Percentiles rank a stretch among this genome's conserved stretches.
phyloP scores from a whole-genome alignment of 2,329 filamentous ascomycete genomes.

The Aspergillus latus region DNA sequence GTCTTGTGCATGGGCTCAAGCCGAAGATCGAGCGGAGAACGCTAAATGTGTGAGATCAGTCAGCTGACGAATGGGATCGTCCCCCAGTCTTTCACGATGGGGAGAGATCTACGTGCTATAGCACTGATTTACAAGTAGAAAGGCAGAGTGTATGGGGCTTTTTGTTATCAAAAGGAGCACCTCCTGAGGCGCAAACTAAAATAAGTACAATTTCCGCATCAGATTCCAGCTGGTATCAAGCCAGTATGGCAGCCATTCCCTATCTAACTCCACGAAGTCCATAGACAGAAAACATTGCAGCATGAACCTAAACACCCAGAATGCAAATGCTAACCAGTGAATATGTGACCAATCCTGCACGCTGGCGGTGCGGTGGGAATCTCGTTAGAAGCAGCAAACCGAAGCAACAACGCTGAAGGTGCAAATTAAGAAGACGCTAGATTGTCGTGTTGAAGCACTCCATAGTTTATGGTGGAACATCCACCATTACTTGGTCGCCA shows the following conservation, averaged over 20 bases:
- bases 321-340: slow-evolving; percentile 22
- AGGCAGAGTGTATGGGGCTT: neutral
- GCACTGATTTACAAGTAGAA: too few relatives aligned
- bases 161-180: slow-evolving; percentile 10
- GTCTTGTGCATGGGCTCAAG: neutral
- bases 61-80: slow-evolving; percentile 12
- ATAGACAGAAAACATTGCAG: slow-evolving; percentile 16
- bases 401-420: slow-evolving; percentile 14
- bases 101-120: neutral
- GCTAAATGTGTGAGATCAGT: neutral
- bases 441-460: slow-evolving; percentile 13
- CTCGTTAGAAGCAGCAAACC: slow-evolving; percentile 16
- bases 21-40: slow-evolving; percentile 13
- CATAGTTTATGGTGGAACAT: slow-evolving; percentile 27
- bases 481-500: slow-evolving; percentile 36
- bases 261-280: slow-evolving; percentile 20
- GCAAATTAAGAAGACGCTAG: slow-evolving; percentile 15
- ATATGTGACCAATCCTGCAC: slow-evolving; percentile 5
- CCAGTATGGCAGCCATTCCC: slow-evolving; percentile 13
- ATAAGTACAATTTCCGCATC: slow-evolving; percentile 6
- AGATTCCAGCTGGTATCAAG: slow-evolving; percentile 18
- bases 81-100: neutral
- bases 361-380: slow-evolving; percentile 10
- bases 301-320: slow-evolving; percentile 21
- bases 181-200: slow-evolving; percentile 16